Conservation (phyloP, 371 early-diverging fungal species). For the Apophysomyces elegans region DNA sequence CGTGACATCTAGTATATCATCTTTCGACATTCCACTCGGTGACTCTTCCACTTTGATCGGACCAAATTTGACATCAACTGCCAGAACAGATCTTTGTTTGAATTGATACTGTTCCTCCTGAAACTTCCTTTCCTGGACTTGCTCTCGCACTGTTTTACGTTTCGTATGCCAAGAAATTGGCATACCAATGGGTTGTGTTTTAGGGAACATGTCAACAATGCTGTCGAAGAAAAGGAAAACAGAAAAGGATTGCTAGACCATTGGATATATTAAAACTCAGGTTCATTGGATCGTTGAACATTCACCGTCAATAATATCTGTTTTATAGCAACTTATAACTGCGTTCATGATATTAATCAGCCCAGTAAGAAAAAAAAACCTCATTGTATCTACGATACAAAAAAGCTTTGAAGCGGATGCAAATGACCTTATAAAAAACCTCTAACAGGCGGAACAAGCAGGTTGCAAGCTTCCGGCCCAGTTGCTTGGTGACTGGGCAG, state of each 20-base stretch:
- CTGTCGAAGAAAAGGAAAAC: too few relatives aligned
- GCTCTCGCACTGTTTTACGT: background rate
- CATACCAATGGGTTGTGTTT: background rate
- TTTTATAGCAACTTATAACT: too few relatives aligned
- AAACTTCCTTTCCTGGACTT: background rate
- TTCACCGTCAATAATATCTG: too few relatives aligned
- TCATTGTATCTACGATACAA: too few relatives aligned
- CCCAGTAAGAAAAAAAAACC: too few relatives aligned
- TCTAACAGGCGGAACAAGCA: background rate
- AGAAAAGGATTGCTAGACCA: too few relatives aligned
- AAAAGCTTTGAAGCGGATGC: too few relatives aligned
- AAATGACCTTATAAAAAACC: too few relatives aligned
- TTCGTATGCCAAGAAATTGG: background rate
- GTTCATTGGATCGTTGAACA: too few relatives aligned
- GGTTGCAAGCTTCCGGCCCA: background rate
- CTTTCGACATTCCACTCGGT: background rate
- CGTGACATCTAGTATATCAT: background rate
- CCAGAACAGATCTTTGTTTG: background rate
- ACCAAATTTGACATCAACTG: background rate
- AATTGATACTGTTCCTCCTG: background rate
- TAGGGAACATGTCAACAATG: background rate
- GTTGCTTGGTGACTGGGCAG: too few relatives aligned
- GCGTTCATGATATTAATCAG: too few relatives aligned
- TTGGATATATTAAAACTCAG: too few relatives aligned
- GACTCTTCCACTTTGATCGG: background rate